These are phyloP conservation scores for Xylaria flabelliformis DNA, from an alignment of 495 filamentous ascomycete genomes.

Conservation along the genomic window DNA sequence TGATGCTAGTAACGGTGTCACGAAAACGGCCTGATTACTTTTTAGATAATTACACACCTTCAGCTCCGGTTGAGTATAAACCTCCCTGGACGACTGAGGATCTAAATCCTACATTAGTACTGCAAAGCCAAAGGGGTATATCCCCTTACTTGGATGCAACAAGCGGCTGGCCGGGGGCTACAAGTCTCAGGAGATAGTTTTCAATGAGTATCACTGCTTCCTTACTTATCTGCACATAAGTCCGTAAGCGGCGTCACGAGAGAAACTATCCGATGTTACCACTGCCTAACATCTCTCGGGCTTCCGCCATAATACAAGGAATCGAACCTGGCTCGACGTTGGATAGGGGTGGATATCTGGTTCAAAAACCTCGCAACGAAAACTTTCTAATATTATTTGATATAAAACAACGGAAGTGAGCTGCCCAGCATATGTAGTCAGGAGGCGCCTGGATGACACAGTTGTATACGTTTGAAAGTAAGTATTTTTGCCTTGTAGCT, in stretches of 20 bases:
- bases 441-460: not conserved
- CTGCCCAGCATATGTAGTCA: not conserved
- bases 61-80: not conserved
- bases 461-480: not conserved
- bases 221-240: not conserved
- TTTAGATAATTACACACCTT: not conserved
- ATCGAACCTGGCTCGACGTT: not conserved
- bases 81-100: not conserved
- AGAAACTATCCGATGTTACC: not conserved
- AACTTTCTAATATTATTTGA: not conserved
- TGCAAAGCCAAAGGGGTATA: not conserved
- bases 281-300: not conserved
- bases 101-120: not conserved
- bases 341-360: not conserved
- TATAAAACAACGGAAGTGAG: conserved; percentile 32
- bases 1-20: not conserved
- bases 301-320: not conserved
- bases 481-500: not conserved
- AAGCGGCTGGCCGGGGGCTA: not conserved
- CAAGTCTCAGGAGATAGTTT: not conserved
- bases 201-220: not conserved
- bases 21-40: not conserved
- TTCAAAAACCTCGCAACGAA: not conserved
- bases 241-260: not conserved
- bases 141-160: not conserved